Evolutionary conservation across 1,284 basidiomycete species (phyloP), one percentile per base, ranked within the genome.

Genomic region (Ceratobasidium sp.): DNA sequence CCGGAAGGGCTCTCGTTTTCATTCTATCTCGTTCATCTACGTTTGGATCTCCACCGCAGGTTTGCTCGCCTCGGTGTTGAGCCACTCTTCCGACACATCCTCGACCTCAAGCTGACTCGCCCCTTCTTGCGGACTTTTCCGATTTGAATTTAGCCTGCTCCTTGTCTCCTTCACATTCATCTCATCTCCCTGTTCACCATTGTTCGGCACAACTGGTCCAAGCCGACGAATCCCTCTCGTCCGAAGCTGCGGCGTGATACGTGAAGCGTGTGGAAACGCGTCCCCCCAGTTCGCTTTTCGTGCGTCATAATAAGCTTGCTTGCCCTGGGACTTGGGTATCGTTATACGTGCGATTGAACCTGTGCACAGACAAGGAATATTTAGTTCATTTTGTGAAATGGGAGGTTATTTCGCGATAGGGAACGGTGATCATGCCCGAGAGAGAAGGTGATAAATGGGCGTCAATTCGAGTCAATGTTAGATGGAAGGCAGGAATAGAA

Each of bases 271-370:
- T 3, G 97, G 97, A 81, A 97, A 98, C 12, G 94, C 84, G 79
- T 99, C 97, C 12, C 97, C 97, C 95, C 96, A 98, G 23, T 82
- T 83, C 0, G 92, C 88, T 81, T 98, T 98, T 55, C 97, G 89
- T 0, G 96, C 96, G 79, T 99, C 97, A 78, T 98, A 96, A 79
- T 91, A 99, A 0, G 89, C 86, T 79, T 98, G 96, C 79, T 94
- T 96, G 8, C 96, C 96, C 80, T 96, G 93, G 0, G 94, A 96
- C 77, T 90, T 94, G 1, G 96, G 91, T 52, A 97, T 89, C 1
- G 92, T 97, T 80, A 97, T 84, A 3, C 97, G 90, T 85, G 96
- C 90, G 72, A 98, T 92, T 80, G 93, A 89, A 36, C 92, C 95
- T 96, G 16, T 16, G 18, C 28, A 30, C 34, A n/a, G 48, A 21